Conservation (phyloP, 75 land plant species). For the Pseudotsuga menziesii region DNA sequence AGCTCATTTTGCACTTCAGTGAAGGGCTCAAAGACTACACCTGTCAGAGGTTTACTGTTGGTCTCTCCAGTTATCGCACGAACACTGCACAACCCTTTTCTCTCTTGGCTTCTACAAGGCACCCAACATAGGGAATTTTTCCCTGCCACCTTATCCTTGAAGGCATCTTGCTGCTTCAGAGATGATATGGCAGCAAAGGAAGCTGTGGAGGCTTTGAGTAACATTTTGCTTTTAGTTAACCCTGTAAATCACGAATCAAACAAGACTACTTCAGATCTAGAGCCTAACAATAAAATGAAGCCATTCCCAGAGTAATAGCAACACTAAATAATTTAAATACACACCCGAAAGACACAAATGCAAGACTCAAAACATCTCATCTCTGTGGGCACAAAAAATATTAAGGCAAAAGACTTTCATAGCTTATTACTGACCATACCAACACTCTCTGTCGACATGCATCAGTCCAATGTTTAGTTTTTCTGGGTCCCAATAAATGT, state of each 20-base stretch:
- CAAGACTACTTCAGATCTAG: neutral
- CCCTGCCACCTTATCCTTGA: neutral
- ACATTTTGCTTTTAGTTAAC: neutral
- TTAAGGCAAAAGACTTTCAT: neutral
- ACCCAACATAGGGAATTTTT: neutral
- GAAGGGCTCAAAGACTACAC: conserved; percentile 82
- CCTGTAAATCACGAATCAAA: neutral
- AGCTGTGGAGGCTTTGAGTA: neutral
- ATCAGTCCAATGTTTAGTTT: too few species aligned
- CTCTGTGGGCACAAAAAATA: neutral
- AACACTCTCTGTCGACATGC: too few species aligned
- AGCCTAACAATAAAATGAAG: neutral
- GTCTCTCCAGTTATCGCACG: conserved; percentile 17
- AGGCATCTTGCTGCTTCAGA: neutral
- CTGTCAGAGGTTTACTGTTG: conserved; percentile 34
- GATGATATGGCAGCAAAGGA: neutral
- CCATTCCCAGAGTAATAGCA: neutral
- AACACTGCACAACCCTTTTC: neutral
- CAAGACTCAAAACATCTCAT: neutral
- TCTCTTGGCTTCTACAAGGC: neutral
- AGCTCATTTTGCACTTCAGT: conserved; percentile 83
- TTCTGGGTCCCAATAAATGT: too few species aligned
- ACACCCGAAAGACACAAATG: neutral
- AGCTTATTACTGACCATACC: too few species aligned
- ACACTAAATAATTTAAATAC: neutral